Base-by-base conservation (phyloP, 2,329 filamentous ascomycete genomes). In the Fusarium chaquense region DNA sequence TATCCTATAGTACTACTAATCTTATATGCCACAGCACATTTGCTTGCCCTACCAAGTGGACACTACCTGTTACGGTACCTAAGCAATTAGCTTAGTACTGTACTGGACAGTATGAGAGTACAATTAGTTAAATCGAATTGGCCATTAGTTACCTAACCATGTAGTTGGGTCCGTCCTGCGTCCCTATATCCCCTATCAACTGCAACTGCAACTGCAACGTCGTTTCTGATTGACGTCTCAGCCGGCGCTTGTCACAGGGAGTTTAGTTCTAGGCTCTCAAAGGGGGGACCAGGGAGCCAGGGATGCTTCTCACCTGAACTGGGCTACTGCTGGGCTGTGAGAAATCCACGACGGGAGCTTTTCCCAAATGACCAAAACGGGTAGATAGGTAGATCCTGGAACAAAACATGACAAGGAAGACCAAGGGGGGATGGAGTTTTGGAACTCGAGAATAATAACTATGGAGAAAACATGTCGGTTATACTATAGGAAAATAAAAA, bases 381-480 rank as follows among this genome's bases (percentile, higher is more conserved):
- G 40, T 26, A 44, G 41, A 44, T 36, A 41, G 47, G 35, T 58
- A 41, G 44, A 62, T 62, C 66, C 56, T 58, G 46, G 51, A 47
- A 43, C 60, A 55, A 51, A 43, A 49, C 49, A 67, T 35, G 51
- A 49, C 55, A 67, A 24, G 51, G 51, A 30, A n/a, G 28, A 10
- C n/a, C 18, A 53, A 60, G 40, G 44, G 51, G 58, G 55, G 61
- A 67, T 53, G 52, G 26, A 36, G 58, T 62, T 62, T 57, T 54
- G 43, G 55, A 52, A 67, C 53, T 64, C 53, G 67, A 66, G 64
- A 65, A 65, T 65, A 65, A 65, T 65, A 54, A 52, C 46, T 51
- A 35, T 35, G 51, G 30, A 67, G 64, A 51, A 57, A 58, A 50
- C 22, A 40, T 36, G 32, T 52, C 49, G 49, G 49, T 40, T 38